Conservation (phyloP, 2,329 filamentous ascomycete genomes). For the Diaporthe sp. region DNA sequence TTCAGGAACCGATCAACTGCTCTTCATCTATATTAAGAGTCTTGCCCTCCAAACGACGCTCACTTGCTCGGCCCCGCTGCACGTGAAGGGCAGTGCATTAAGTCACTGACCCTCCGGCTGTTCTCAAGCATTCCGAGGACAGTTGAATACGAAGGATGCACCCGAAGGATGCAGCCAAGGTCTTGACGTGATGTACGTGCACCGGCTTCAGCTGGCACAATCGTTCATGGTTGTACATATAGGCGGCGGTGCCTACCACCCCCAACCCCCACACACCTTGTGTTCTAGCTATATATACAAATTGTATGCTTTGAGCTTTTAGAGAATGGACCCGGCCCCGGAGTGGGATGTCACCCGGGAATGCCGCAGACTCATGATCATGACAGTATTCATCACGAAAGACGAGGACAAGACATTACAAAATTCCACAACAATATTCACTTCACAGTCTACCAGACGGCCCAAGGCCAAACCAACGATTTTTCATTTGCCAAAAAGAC, state of each 20-base stretch:
- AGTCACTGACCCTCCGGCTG: neutral
- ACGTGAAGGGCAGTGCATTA: neutral
- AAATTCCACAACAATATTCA: neutral
- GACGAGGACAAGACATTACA: neutral
- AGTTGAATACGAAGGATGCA: neutral
- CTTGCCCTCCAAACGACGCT: neutral
- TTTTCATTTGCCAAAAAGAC: slow-evolving; percentile 11
- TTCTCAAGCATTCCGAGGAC: neutral
- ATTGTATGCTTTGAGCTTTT: no score
- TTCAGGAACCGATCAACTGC: neutral
- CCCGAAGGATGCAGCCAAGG: neutral
- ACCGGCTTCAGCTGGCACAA: no score
- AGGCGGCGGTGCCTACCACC: no score
- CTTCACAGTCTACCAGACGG: neutral
- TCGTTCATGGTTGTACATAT: no score
- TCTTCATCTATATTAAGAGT: neutral
- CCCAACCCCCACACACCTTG: no score
- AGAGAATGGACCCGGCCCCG: no score
- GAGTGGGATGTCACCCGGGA: no score
- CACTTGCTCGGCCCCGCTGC: neutral
- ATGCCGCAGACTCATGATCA: no score
- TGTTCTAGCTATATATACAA: no score
- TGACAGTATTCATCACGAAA: neutral
- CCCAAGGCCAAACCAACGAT: neutral
- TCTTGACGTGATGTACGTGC: no score